Base-by-base conservation (phyloP, 2,329 filamentous ascomycete genomes). In the Claviceps capensis region DNA sequence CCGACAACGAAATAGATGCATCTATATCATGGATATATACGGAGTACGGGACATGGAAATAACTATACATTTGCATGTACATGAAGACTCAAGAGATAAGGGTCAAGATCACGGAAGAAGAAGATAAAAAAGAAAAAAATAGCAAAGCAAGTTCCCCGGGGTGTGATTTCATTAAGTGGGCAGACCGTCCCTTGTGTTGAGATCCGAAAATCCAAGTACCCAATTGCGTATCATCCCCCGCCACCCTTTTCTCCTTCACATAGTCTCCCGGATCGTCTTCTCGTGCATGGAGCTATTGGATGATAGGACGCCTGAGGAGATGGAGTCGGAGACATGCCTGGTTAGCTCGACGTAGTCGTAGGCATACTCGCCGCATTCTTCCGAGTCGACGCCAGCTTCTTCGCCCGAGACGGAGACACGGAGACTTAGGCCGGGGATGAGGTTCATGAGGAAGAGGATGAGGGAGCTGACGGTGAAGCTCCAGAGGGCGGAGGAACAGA, bases 341-440 rank as follows among this genome's bases (percentile, higher is more conserved):
- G 72, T 73, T 47, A 81, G 63, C 77, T 89, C 85, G 60, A 89
- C 85, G 65, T 89, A 89, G 66, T 89, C 85, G 72, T 88, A 89
- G 30, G 85, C 85, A 62, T 89, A 89, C 69, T 90, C 86, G 67
- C 86, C 86, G 49, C 88, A 81, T 71, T 89, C 82, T 64, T 79
- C 78, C 61, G 88, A 85, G 61, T 89, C 86, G 34, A 81, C 70
- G 49, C 84, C 84, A 23, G 84, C 71, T 50, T 86, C 76, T 69
- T 87, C 84, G 49, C 84, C 82, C 60, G 83, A 81, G 57, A 80
- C 71, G 14, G 73, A 72, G 53, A 82, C 83, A 52, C 84, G 81
- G 48, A 88, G 78, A 59, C 82, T 81, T 36, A 87, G 73, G 26
- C 84, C 83, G 0, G 84, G 84, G 46, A 87, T 72, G 56, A 82